Evolutionary conservation across 768 basidiomycete genomes (phyloP).

Genomic region (Termitomyces sp.): DNA sequence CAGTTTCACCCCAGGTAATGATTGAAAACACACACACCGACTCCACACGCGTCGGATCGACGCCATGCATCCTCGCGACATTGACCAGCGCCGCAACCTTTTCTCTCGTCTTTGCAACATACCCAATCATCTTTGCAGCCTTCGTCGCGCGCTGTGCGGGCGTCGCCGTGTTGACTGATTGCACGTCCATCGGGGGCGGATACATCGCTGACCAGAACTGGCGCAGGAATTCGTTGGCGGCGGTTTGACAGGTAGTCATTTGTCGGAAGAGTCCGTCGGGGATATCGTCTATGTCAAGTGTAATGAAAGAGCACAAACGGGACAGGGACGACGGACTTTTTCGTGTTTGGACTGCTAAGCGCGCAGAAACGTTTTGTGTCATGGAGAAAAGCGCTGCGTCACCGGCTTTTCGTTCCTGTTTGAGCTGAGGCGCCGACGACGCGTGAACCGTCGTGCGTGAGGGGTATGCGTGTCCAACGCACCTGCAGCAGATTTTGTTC

Average conservation of each 20-base stretch:
- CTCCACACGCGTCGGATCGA: conserved; percentile 61
- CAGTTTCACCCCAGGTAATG: background rate
- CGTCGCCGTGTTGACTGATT: conserved; percentile 46
- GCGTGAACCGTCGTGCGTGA: background rate
- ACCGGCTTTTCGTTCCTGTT: conserved; percentile 62
- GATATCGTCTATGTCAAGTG: conserved; percentile 59
- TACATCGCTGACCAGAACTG: conserved; percentile 93
- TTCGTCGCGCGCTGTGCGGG: conserved; percentile 73
- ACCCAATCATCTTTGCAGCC: conserved; percentile 84
- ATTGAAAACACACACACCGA: conserved; percentile 41
- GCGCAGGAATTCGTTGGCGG: conserved; percentile 92
- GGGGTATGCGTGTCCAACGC: conserved; percentile 8
- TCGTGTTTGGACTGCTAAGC: conserved; percentile 60
- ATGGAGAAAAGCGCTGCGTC: conserved; percentile 69
- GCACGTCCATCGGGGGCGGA: conserved; percentile 62
- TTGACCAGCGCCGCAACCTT: conserved; percentile 79
- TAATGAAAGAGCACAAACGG: background rate
- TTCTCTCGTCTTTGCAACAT: conserved; percentile 74
- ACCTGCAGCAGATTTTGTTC: conserved; percentile 56
- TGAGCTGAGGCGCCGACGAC: conserved; percentile 41
- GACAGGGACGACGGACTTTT: conserved; percentile 47
- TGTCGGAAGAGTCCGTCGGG: conserved; percentile 75
- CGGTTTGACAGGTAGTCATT: conserved; percentile 88
- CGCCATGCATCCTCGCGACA: conserved; percentile 53
- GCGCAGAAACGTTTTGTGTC: conserved; percentile 77